phyloP scores from a whole-genome alignment of 495 filamentous ascomycete species.

The Xylaria castorea region DNA sequence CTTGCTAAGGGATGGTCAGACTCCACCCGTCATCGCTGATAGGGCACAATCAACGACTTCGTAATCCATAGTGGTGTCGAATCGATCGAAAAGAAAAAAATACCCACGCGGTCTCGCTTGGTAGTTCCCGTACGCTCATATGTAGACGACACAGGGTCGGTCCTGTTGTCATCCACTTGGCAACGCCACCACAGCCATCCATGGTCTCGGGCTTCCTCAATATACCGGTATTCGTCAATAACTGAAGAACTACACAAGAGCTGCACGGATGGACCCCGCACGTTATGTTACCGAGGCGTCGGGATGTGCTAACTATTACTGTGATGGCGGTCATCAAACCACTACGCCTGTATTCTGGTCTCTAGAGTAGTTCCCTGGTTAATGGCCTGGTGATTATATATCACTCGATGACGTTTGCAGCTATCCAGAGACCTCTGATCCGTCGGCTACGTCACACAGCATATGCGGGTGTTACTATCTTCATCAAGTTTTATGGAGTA shows the following conservation, averaged over 20 bases:
- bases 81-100: not conserved
- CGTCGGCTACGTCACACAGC: slow-evolving; percentile 5
- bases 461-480: not conserved
- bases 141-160: not conserved
- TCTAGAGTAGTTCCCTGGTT: not conserved
- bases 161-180: not conserved
- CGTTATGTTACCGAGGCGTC: slow-evolving; percentile 5
- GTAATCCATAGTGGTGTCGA: not conserved
- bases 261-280: not conserved
- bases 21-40: not conserved
- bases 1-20: not conserved
- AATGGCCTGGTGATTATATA: not conserved
- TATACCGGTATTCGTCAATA: not conserved
- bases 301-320: not conserved
- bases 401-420: not conserved
- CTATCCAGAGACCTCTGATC: not conserved
- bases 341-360: not conserved
- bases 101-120: not conserved
- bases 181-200: not conserved
- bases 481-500: not conserved
- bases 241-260: not conserved
- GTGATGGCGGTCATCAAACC: not conserved
- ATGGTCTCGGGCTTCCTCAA: not conserved
- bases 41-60: not conserved
- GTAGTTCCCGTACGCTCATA: not conserved